Evolutionary conservation across 805 yeast genomes (phyloP), one percentile per base, ranked within the genome.

Genomic region (Kazachstania taianensis): DNA sequence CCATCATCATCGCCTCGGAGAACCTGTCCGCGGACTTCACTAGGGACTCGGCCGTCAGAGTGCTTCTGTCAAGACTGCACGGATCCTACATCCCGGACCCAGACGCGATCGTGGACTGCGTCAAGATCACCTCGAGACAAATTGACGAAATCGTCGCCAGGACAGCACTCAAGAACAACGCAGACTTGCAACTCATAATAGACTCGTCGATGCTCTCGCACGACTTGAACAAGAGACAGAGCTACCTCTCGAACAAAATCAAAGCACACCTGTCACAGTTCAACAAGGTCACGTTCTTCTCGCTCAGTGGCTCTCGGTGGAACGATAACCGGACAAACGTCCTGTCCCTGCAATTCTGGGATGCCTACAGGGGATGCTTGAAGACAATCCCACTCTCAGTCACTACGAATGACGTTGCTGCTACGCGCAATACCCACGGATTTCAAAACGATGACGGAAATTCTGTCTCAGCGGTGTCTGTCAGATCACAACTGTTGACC

Each of bases 1-100:
- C 50, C 1, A 42, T 46, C 2, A 38, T 46, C 8, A 36, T 46
- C 12, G 50, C 50, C 2, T 42, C 50, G 7, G 46, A 46, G 34
- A 46, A 46, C 28, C 36, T 46, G 29, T 39, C 48, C 15, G 26
- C 42, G 12, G 24, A 35, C 5, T 44, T 46, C 27, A 28, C 36
- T 4, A 28, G 33, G 4, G 40, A 46, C 33, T 24, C 41, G 10
- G 36, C 45, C 7, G 35, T 46, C n/a, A 20, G 28, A 14, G 3
- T 43, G 13, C 23, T 45, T 20, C 24, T 43, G 19, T 26, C 39
- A 16, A 39, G 37, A 19, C 6, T 40, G 12, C 35, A 41, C 16
- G 17, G 30, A 6, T 23, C 33, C 2, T 36, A 28, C 20, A 19
- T 29, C 5, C 41, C 43, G 20, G 33, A 38, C 22, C 16, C 18